phyloP scores from a whole-genome alignment of 1,284 basidiomycete genomes.

The Cryptococcus hybrid region DNA sequence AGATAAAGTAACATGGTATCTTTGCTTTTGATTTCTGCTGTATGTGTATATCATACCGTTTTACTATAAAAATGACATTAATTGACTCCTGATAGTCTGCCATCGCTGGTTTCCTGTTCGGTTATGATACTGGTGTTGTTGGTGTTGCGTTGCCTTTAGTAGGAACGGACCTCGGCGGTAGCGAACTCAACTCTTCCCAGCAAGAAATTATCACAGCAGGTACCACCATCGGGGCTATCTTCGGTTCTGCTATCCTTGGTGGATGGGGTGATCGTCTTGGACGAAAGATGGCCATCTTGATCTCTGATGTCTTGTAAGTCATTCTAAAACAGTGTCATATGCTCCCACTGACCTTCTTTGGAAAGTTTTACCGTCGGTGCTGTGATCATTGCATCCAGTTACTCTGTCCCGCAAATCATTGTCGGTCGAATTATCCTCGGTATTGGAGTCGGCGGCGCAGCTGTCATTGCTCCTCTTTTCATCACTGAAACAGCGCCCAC shows the following conservation, averaged over 20 bases:
- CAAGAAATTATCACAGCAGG: slow-evolving; percentile 24
- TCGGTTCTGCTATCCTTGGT: slow-evolving; percentile 2
- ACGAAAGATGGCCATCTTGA: slow-evolving; percentile 16
- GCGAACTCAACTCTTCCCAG: slow-evolving; percentile 6
- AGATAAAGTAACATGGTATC: too few species aligned
- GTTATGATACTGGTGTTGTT: slow-evolving; percentile 2
- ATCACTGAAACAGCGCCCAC: slow-evolving; percentile 18
- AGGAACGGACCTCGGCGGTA: slow-evolving; percentile 11
- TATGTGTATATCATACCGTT: neutral
- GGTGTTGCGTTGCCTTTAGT: slow-evolving; percentile 19
- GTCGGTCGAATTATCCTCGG: too few species aligned
- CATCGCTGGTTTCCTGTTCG: neutral
- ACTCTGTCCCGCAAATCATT: neutral
- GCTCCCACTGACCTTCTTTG: too few species aligned
- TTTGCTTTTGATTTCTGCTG: slow-evolving; percentile 25
- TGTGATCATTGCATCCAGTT: slow-evolving; percentile 33
- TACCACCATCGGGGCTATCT: slow-evolving; percentile 23
- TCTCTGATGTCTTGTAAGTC: slow-evolving; percentile 22
- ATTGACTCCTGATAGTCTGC: slow-evolving; percentile 6
- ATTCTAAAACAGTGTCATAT: too few species aligned
- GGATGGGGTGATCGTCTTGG: slow-evolving; percentile 15
- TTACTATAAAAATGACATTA: neutral
- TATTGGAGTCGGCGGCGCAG: too few species aligned
- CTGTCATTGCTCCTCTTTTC: too few species aligned
- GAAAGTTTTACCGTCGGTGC: slow-evolving; percentile 35